phyloP scores from a whole-genome alignment of 2,329 filamentous ascomycete genomes.

The Aspergillus sojae region DNA sequence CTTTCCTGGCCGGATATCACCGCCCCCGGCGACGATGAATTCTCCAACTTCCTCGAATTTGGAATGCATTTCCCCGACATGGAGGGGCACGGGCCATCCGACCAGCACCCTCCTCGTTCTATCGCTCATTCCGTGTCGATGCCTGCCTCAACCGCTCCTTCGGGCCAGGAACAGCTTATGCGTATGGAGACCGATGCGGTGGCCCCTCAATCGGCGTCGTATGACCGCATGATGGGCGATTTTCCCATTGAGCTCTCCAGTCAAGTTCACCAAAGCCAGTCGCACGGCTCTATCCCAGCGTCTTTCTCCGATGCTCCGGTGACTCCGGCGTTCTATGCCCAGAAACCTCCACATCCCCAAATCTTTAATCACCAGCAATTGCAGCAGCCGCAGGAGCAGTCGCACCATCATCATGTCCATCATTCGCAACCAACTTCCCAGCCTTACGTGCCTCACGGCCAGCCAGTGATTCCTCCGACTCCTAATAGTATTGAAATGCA shows the following conservation, averaged over 20 bases:
- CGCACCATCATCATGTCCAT: slow-evolving; percentile 28
- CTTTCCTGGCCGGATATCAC: slow-evolving; percentile 38
- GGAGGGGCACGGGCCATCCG: slow-evolving; percentile 41
- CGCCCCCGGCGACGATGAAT: slow-evolving; percentile 48
- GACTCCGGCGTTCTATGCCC: slow-evolving; percentile 36
- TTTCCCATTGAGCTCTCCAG: slow-evolving; percentile 36
- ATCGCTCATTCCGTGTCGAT: slow-evolving; percentile 37
- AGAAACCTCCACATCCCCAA: slow-evolving; percentile 32
- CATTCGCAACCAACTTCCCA: slow-evolving; percentile 24
- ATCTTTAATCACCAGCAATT: slow-evolving; percentile 27
- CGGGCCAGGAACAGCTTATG: slow-evolving; percentile 27
- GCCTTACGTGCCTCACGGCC: slow-evolving; percentile 34
- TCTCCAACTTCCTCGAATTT: slow-evolving; percentile 53
- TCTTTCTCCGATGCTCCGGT: slow-evolving; percentile 35
- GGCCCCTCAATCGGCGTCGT: slow-evolving; percentile 28
- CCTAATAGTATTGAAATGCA: slow-evolving; percentile 54
- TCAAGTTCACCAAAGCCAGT: slow-evolving; percentile 23
- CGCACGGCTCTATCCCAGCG: slow-evolving; percentile 29
- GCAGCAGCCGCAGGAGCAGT: slow-evolving; percentile 31
- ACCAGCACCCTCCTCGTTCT: slow-evolving; percentile 37
- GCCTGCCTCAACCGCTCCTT: slow-evolving; percentile 31
- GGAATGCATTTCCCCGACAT: slow-evolving; percentile 49
- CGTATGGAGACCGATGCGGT: slow-evolving; percentile 33
- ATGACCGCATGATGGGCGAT: slow-evolving; percentile 37
- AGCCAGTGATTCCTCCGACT: slow-evolving; percentile 48